Base-by-base conservation (phyloP, 257 asterid species). In the Salvia hispanica region DNA sequence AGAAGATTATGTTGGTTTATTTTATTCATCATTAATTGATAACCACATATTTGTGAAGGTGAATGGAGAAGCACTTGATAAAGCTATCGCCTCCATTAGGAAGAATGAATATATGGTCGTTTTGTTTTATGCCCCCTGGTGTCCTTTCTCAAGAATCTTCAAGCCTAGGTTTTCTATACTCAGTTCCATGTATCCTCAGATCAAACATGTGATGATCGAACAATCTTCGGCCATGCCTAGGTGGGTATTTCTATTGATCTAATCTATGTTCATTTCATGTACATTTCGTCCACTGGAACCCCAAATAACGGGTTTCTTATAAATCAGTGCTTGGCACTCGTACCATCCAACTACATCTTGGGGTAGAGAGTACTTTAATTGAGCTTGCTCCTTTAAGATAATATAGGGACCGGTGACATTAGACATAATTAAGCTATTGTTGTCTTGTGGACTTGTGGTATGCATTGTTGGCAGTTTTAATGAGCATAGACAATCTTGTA, bases 161-260 rank as follows among this genome's bases (percentile, higher is more conserved):
- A 74, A 1, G 72, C 59, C 76, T 7, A 67, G 65, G 54, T 84
- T 86, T 76, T 84, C 82, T 48, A 86, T 76, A 46, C 76, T 89
- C 40, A 83, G 83, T 80, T 78, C 78, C 67, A 79, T 86, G 90
- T 86, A 79, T 79, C 92, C 96, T 6, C 82, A 81, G 66, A 77
- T 89, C 56, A 83, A 82, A 71, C 96, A 89, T 71, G 25, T 84
- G 42, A 80, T 80, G 77, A 72, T 86, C 7, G 92, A 86, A 58
- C 83, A 86, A 72, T 81, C 88, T 69, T 81, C 82, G 57, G 85
- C 79, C 53, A 66, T 65, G 83, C 95, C 96, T 46, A 86, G 95
- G 96, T 89, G 57, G 52, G 80, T 70, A 8, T 48, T 69, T 45
- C 13, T 25, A 25, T 25, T 25, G 31, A 25, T 25, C 31, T 42